Percentiles rank a stretch among this genome's conserved stretches.
These are phyloP conservation scores for Saccharomycopsis sp. DNA, from an alignment of 805 yeast genomes.

Conservation along the genomic window DNA sequence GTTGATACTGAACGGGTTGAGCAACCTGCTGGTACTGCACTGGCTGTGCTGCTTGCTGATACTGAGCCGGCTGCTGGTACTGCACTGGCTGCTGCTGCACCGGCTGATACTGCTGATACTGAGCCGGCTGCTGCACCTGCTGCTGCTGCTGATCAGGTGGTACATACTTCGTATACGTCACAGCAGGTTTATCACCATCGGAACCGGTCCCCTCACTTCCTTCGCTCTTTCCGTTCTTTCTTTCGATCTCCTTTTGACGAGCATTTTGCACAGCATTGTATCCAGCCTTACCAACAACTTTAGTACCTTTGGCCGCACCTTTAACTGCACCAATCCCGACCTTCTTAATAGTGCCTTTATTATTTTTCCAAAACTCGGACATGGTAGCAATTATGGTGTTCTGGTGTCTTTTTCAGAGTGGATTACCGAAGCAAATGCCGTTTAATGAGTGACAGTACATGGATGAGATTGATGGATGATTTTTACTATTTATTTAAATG, in stretches of 20 bases:
- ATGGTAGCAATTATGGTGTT: constrained; percentile 4
- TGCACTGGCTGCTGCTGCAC: background rate
- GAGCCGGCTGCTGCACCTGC: background rate
- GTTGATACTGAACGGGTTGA: background rate
- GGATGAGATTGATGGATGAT: background rate
- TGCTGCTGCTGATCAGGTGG: background rate
- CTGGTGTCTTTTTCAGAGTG: background rate
- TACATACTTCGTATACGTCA: background rate
- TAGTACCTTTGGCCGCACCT: constrained; percentile 47
- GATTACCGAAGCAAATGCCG: too few species aligned
- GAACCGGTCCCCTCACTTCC: constrained; percentile 19
- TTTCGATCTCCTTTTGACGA: constrained; percentile 36
- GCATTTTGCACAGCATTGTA: constrained; percentile 40
- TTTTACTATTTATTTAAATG: too few species aligned
- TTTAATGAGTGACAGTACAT: too few species aligned
- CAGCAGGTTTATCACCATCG: constrained; percentile 23
- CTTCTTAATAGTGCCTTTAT: constrained; percentile 44
- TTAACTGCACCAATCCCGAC: constrained; percentile 43
- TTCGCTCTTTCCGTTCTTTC: constrained; percentile 24
- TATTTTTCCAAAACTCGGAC: constrained; percentile 44
- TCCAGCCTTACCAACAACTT: constrained; percentile 42
- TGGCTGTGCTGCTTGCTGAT: background rate
- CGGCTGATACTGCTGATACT: background rate
- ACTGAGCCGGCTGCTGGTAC: constrained; percentile 1
- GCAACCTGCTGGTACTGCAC: constrained; percentile 1